Evolutionary conservation across 2,329 filamentous ascomycete species (phyloP).

Genomic region (Aureobasidium sp.): DNA sequence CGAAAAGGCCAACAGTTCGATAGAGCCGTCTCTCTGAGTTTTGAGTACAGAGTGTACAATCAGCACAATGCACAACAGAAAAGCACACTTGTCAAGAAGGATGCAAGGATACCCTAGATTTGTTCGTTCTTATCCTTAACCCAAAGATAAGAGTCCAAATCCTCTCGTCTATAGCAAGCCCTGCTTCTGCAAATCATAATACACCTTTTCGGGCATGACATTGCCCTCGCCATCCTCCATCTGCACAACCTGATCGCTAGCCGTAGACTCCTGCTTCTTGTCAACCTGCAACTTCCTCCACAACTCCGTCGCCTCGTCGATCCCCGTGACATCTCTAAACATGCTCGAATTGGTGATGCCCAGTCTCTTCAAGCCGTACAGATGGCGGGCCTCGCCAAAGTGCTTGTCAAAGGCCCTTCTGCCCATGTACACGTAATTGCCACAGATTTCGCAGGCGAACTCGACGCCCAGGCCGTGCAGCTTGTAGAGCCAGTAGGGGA

Average conservation of each 20-base stretch:
- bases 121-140: too few relatives aligned
- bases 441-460: slow-evolving; percentile 91
- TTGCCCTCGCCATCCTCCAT: slow-evolving; percentile 98
- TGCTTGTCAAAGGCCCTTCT: slow-evolving; percentile 95
- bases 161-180: slow-evolving; percentile 57
- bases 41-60: neutral
- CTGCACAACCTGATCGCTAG: slow-evolving; percentile 80
- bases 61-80: neutral
- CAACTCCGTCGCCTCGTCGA: slow-evolving; percentile 76
- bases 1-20: neutral
- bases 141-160: neutral
- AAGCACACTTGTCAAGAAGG: neutral
- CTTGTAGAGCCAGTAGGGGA: slow-evolving; percentile 98
- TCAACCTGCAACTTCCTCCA: slow-evolving; percentile 92
- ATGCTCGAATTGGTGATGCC: slow-evolving; percentile 86
- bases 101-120: neutral
- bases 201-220: slow-evolving; percentile 98
- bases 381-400: slow-evolving; percentile 87
- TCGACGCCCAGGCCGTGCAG: slow-evolving; percentile 91
- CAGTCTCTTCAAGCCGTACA: slow-evolving; percentile 87
- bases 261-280: slow-evolving; percentile 65
- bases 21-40: neutral
- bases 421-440: slow-evolving; percentile 98
- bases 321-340: slow-evolving; percentile 88
- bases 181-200: slow-evolving; percentile 88